Evolutionary conservation across 805 yeast species (phyloP).

Genomic region (Cyberlindnera maritima): DNA sequence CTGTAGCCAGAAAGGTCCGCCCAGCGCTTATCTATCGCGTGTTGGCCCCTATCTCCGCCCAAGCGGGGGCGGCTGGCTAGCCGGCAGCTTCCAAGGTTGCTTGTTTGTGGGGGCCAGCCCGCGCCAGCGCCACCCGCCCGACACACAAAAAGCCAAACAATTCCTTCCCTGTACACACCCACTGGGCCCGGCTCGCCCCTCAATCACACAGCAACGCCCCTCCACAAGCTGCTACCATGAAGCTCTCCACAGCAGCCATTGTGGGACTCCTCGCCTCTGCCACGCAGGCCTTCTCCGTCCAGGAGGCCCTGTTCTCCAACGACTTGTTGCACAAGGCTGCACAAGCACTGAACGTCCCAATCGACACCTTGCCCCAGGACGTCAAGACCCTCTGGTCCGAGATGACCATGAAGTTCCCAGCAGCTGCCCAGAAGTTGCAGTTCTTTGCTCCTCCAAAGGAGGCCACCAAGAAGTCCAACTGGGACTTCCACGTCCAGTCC

Average conservation of each 20-base stretch:
- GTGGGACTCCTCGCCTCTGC: constrained; percentile 17
- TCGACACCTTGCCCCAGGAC: constrained; percentile 46
- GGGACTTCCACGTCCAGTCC: constrained; percentile 40
- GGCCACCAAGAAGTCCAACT: constrained; percentile 27
- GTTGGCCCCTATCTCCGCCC: not conserved
- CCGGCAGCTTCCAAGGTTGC: not conserved
- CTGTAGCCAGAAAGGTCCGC: no score
- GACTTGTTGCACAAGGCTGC: constrained; percentile 47
- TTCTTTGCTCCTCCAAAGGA: constrained; percentile 50
- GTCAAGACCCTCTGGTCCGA: constrained; percentile 59
- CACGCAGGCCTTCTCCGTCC: constrained; percentile 31
- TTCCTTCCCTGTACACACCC: not conserved
- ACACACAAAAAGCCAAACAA: not conserved
- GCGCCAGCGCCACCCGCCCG: not conserved
- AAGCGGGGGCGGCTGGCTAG: not conserved
- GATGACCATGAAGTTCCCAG: constrained; percentile 58
- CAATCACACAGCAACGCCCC: no score
- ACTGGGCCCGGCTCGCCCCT: no score
- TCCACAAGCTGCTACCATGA: constrained; percentile 7
- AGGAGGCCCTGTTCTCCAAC: constrained; percentile 30
- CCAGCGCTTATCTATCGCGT: not conserved
- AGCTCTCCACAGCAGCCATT: constrained; percentile 27
- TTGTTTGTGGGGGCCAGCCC: not conserved
- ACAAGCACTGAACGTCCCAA: constrained; percentile 47
- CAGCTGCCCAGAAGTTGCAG: constrained; percentile 47